These are phyloP conservation scores for Syzygium malaccense DNA, from an alignment of 441 rosid genomes.

Conservation along the genomic window DNA sequence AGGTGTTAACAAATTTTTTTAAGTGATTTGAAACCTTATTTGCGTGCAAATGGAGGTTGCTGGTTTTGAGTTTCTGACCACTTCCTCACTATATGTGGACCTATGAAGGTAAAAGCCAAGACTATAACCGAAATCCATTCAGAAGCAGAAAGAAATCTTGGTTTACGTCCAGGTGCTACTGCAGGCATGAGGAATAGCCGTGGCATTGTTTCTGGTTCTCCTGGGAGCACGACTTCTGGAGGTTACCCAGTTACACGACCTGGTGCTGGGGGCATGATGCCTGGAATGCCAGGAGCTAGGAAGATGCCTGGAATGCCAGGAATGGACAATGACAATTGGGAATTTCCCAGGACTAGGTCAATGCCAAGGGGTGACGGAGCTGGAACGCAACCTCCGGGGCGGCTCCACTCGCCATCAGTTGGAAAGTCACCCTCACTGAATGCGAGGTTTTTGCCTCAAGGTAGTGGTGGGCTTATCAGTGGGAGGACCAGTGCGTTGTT, in stretches of 20 bases:
- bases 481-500: constrained; percentile 70
- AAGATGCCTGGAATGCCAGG: constrained; percentile 96
- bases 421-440: constrained; percentile 48
- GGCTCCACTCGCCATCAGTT: constrained; percentile 24
- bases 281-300: constrained; percentile 84
- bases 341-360: constrained; percentile 52
- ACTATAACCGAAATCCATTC: constrained; percentile 86
- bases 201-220: constrained; percentile 33
- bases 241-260: constrained; percentile 58
- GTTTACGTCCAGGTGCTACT: constrained; percentile 86
- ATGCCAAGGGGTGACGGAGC: constrained; percentile 74
- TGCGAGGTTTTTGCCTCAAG: constrained; percentile 67
- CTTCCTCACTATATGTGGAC: not conserved
- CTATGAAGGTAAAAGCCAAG: constrained; percentile 76
- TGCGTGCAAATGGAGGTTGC: not conserved
- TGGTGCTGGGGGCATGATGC: constrained; percentile 73
- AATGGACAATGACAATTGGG: constrained; percentile 78
- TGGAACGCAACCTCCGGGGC: constrained; percentile 31
- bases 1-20: too few species aligned
- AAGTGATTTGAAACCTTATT: not conserved
- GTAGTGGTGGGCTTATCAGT: constrained; percentile 49
- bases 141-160: constrained; percentile 85
- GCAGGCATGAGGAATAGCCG: constrained; percentile 70
- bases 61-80: not conserved
- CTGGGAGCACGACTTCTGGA: constrained; percentile 39